A percentile compares a stretch with the other conserved stretches of the same genome.
Evolutionary conservation across 257 asterid species (phyloP).

Genomic region (Nicotiana knightiana): DNA sequence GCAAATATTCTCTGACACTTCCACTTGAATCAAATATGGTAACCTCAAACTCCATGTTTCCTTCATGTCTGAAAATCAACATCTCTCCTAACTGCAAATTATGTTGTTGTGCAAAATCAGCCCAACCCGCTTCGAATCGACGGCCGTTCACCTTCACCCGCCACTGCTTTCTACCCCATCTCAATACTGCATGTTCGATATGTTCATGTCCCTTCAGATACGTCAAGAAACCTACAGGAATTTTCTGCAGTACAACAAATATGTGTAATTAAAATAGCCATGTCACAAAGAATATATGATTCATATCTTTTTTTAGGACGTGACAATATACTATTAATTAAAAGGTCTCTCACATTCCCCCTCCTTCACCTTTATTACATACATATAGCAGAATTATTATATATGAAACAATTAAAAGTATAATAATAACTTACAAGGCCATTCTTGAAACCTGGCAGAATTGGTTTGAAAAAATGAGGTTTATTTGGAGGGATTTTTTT

Average conservation of each 20-base stretch:
- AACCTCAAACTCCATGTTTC: constrained; percentile 14
- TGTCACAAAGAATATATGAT: too few species aligned
- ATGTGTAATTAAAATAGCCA: too few species aligned
- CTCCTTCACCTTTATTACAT: too few species aligned
- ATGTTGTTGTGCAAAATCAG: not conserved
- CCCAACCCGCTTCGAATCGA: not conserved
- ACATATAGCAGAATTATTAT: too few species aligned
- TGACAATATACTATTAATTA: too few species aligned
- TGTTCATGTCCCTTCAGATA: not conserved
- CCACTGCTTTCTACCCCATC: not conserved
- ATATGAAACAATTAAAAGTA: too few species aligned
- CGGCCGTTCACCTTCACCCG: not conserved
- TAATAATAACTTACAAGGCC: too few species aligned
- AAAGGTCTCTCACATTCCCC: too few species aligned
- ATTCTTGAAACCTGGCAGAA: too few species aligned
- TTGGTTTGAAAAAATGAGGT: too few species aligned
- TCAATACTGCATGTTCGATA: not conserved
- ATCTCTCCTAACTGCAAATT: constrained; percentile 14
- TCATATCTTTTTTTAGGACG: too few species aligned
- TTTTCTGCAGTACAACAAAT: not conserved
- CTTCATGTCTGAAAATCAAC: constrained; percentile 14
- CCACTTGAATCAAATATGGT: constrained; percentile 1
- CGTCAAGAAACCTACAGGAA: not conserved
- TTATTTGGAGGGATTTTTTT: too few species aligned
- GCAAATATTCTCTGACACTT: not conserved